These are phyloP conservation scores for Neofusicoccum sp. DNA, from an alignment of 2,329 filamentous ascomycete species.

Conservation along the genomic window DNA sequence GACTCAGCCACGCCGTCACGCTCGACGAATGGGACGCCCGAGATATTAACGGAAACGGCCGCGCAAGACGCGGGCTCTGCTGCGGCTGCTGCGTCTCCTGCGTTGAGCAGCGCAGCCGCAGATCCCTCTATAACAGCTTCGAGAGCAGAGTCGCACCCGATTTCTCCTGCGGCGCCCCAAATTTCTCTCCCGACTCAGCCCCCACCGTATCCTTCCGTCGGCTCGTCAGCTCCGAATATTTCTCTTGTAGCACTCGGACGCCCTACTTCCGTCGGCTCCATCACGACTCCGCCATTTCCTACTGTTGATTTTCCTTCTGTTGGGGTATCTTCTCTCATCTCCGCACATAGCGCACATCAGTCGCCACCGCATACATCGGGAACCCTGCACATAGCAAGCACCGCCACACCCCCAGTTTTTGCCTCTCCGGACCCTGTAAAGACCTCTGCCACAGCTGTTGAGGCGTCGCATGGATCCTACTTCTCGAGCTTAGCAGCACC, in stretches of 20 bases:
- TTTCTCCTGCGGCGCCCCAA: neutral
- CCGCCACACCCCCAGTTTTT: slow-evolving; percentile 2
- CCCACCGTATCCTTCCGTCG: neutral
- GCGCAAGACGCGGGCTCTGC: slow-evolving; percentile 4
- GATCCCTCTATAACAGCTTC: slow-evolving; percentile 2
- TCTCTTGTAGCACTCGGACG: neutral
- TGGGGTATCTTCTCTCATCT: neutral
- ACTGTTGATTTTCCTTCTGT: neutral
- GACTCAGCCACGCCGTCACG: slow-evolving; percentile 11
- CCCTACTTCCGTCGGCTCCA: neutral
- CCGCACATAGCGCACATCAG: neutral
- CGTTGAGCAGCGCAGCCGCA: slow-evolving; percentile 10
- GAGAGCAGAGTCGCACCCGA: neutral
- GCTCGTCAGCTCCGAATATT: neutral
- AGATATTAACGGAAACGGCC: slow-evolving; percentile 13
- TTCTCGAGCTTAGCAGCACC: neutral
- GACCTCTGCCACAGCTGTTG: neutral
- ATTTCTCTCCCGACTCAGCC: neutral
- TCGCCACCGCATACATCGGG: neutral
- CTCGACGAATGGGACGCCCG: neutral
- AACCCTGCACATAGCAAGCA: neutral
- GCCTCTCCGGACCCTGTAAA: slow-evolving; percentile 1
- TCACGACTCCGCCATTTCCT: neutral
- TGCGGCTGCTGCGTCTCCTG: slow-evolving; percentile 9
- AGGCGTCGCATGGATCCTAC: neutral